Evolutionary conservation across 192 early-diverging fungal species (phyloP), one percentile per base, ranked within the genome.

Genomic region (Haplosporangium gracile): DNA sequence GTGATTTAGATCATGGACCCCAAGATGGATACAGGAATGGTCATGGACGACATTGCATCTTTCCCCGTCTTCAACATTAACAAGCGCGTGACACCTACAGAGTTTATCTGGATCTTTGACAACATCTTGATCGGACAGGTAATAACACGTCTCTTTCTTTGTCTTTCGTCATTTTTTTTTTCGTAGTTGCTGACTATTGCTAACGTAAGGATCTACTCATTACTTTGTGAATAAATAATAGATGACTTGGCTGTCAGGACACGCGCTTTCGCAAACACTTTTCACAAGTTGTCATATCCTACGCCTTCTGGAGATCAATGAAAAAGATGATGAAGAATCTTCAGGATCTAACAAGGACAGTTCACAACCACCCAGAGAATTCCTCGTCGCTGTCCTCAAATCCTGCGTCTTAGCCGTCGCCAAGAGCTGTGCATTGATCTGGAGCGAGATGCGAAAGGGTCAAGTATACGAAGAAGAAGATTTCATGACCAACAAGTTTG

Each of bases 381-480:
- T 92, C 29, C 80, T 90, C 1, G 77, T 75, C 29, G 38, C 76
- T 45, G 90, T 90, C 13, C 75, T 93, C 16, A 91, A 90, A 43
- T 68, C 90, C 0, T 92, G 91, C 69, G 78, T 91, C 0, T 15
- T 93, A 16, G 89, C 90, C 5, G 88, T 91, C 18, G 87, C 88
- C 24, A 92, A 90, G 71, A 90, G 88, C 40, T 91, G 91, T 72
- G 78, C 83, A 29, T 82, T 92, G 36, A 85, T 93, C 22, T 91
- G 88, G 90, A 81, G 75, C 36, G 92, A 93, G 47, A 93, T 93
- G 92, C 77, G 72, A 5, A 89, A 90, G 71, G 91, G 89, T 32
- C 90, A 93, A 65, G 88, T 91, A 1, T 93, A 90, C 71, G 92
- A 93, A 89, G 92, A 93, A 82, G 91, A 93, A 43, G 92, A 93